Evolutionary conservation across 2,329 filamentous ascomycete genomes (phyloP), one percentile per base, ranked within the genome.

Genomic region (Arthrobotrys entomopaga): DNA sequence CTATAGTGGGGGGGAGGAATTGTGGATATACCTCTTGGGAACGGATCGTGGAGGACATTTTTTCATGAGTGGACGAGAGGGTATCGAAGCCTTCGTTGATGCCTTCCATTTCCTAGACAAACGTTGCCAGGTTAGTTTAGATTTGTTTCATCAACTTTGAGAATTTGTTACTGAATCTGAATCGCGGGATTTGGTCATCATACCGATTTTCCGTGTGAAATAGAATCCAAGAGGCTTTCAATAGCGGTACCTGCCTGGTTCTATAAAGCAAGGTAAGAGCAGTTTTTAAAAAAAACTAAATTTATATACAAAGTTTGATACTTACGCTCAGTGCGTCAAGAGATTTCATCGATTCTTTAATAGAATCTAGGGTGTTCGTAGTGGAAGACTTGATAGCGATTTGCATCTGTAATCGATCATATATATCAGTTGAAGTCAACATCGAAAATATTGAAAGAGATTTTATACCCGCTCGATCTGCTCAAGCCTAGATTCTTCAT

Each of bases 161-260:
- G 22, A 15, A 22, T 5, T n/a, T 46, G 42, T 13, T 6, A n/a
- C 13, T 3, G 15, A 7, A 19, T 6, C n/a, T 46, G 15, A 7
- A 19, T 6, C n/a, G 11, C n/a, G 15, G 16, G 7, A 13, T n/a
- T 46, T 10, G 42, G 13, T 13, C 11, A 19, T 46, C 34, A 29
- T 72, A 65, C 60, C 10, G 13, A 15, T 40, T 65, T 46, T 3
- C 67, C 54, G 11, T 59, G 46, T 1, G n/a, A 19, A 8, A 72
- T 72, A 11, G 48, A 49, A 4, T 72, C 67, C 1, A 65, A 7
- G 54, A 72, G 69, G n/a, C n/a, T 29, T 1, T 60, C 19, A 13
- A 66, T 10, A n/a, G n/a, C n/a, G 5, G 52, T 16, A 6, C n/a
- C 52, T 3, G 56, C 42, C 3, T 61, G n/a, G 42, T 38, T 63